A percentile compares a stretch with the other conserved stretches of the same genome.
These are phyloP conservation scores for Pseudogymnoascus sp. DNA, from an alignment of 2,329 filamentous ascomycete species.

Conservation along the genomic window DNA sequence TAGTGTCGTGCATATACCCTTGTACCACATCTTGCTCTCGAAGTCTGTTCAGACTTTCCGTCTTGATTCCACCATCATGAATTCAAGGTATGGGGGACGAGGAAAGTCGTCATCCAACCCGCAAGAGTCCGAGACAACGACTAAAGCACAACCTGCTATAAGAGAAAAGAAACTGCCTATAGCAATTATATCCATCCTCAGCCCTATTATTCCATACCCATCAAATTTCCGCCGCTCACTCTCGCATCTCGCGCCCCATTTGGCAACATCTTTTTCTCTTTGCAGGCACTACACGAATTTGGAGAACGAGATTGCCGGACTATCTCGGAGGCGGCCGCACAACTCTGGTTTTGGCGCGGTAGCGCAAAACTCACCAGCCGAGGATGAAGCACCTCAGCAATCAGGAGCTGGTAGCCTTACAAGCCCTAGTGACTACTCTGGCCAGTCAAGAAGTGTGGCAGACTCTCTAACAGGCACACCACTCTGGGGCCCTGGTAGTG, in stretches of 20 bases:
- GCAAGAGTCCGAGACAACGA: constrained; percentile 12
- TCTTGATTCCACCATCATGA: constrained; percentile 47
- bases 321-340: constrained; percentile 61
- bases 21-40: constrained; percentile 67
- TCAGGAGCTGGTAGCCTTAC: constrained; percentile 58
- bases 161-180: constrained; percentile 53
- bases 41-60: constrained; percentile 51
- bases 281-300: constrained; percentile 80
- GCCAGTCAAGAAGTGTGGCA: constrained; percentile 62
- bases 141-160: constrained; percentile 11
- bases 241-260: constrained; percentile 75
- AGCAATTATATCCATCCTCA: constrained; percentile 82
- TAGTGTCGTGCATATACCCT: constrained; percentile 83
- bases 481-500: constrained; percentile 49
- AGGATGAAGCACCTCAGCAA: constrained; percentile 18
- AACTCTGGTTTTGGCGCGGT: constrained; percentile 61
- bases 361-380: constrained; percentile 33
- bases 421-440: constrained; percentile 80
- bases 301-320: constrained; percentile 62
- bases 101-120: constrained; percentile 14
- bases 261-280: constrained; percentile 84
- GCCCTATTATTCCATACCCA: constrained; percentile 81
- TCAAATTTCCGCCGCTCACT: constrained; percentile 74
- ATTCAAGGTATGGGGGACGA: constrained; percentile 38
- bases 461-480: constrained; percentile 69